Percentiles rank a stretch among this genome's conserved stretches.
Conservation (phyloP, 202 grass and related monocot species). For the Carex arenaria region DNA sequence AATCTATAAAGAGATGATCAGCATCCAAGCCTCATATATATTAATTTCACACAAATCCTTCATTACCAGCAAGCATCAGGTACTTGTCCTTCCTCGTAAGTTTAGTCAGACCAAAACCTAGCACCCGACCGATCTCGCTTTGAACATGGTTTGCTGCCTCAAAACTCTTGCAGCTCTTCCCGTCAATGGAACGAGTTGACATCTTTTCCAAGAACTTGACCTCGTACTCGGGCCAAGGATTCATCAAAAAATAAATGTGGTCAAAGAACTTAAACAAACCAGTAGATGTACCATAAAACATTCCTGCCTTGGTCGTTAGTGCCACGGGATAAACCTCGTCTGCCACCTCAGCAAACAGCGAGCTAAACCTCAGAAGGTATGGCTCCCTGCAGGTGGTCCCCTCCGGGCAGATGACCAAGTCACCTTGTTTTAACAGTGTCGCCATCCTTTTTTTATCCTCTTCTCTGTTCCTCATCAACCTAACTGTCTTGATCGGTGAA, state of each 20-base stretch:
- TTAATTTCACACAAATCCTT: slow-evolving; percentile 20
- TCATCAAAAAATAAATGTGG: slow-evolving; percentile 63
- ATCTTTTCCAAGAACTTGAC: slow-evolving; percentile 45
- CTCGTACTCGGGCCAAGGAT: slow-evolving; percentile 46
- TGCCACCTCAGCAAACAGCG: slow-evolving; percentile 48
- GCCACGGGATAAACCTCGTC: slow-evolving; percentile 52
- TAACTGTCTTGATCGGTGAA: slow-evolving; percentile 48
- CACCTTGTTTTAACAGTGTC: slow-evolving; percentile 28
- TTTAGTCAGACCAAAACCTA: slow-evolving; percentile 43
- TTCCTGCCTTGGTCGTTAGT: slow-evolving; percentile 17
- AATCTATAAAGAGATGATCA: not conserved
- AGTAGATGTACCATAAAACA: slow-evolving; percentile 78
- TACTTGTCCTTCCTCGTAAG: slow-evolving; percentile 72
- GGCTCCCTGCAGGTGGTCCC: slow-evolving; percentile 71
- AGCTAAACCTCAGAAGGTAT: slow-evolving; percentile 62
- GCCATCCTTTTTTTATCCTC: slow-evolving; percentile 48
- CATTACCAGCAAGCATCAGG: slow-evolving; percentile 58
- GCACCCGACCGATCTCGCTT: slow-evolving; percentile 23
- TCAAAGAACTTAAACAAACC: slow-evolving; percentile 45
- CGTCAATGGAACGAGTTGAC: not conserved
- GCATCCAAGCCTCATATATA: not conserved
- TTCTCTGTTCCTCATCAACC: slow-evolving; percentile 41
- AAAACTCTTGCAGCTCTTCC: slow-evolving; percentile 20
- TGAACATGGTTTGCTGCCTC: slow-evolving; percentile 60
- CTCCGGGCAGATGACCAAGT: slow-evolving; percentile 66